Percentiles rank a stretch among this genome's conserved stretches.
These are phyloP conservation scores for Hymenoscyphus salicellus DNA, from an alignment of 2,329 filamentous ascomycete species.

Conservation along the genomic window DNA sequence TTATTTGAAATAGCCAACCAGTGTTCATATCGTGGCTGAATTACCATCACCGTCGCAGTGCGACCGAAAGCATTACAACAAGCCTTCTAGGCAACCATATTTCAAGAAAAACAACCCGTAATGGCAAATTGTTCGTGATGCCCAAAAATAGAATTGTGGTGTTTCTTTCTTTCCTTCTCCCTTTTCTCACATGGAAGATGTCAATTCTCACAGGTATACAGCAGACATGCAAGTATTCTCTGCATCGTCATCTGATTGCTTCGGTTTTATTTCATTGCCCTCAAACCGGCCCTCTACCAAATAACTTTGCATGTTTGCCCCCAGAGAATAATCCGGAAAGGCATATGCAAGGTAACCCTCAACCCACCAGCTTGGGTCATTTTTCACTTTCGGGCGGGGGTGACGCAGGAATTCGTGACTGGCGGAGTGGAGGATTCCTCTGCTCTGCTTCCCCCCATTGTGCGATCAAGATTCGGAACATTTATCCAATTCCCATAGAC, in stretches of 20 bases:
- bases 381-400: not conserved
- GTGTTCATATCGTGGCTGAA: not conserved
- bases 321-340: too few relatives aligned
- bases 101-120: not conserved
- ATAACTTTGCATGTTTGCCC: not conserved
- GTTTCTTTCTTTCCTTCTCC: not conserved
- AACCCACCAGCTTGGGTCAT: not conserved
- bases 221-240: not conserved
- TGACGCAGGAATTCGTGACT: not conserved
- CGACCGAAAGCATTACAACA: not conserved
- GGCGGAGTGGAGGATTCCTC: too few relatives aligned
- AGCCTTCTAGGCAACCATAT: not conserved
- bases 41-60: not conserved
- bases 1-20: not conserved
- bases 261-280: not conserved
- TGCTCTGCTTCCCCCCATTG: too few relatives aligned
- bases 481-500: too few relatives aligned
- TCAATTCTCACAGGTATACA: not conserved
- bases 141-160: not conserved
- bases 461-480: too few relatives aligned
- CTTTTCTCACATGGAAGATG: not conserved
- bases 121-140: not conserved
- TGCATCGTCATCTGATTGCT: not conserved
- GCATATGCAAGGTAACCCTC: not conserved
- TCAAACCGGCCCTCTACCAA: not conserved